A percentile compares a stretch with the other conserved stretches of the same genome.
Evolutionary conservation across 495 filamentous ascomycete species (phyloP).

Genomic region (Hyaloscypha bicolor): DNA sequence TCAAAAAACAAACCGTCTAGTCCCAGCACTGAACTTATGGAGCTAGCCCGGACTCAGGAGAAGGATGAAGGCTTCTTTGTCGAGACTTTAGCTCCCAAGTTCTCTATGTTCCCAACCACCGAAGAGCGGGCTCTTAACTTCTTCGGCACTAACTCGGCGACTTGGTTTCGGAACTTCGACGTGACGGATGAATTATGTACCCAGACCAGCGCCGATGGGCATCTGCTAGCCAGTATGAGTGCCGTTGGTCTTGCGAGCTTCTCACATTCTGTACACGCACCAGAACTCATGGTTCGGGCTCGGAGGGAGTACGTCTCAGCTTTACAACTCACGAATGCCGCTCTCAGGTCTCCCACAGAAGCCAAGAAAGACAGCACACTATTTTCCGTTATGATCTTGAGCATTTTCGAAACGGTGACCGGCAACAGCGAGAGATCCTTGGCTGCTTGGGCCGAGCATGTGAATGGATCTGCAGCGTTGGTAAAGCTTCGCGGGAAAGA

Average conservation of each 20-base stretch:
- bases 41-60: background rate
- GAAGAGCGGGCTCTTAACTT: slow-evolving; percentile 47
- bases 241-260: slow-evolving; percentile 56
- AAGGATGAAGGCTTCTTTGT: background rate
- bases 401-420: slow-evolving; percentile 57
- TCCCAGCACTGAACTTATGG: background rate
- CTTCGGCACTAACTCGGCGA: slow-evolving; percentile 43
- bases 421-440: slow-evolving; percentile 48
- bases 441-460: slow-evolving; percentile 59
- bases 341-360: slow-evolving; percentile 53
- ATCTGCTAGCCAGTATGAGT: slow-evolving; percentile 47
- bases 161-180: slow-evolving; percentile 40
- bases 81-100: background rate
- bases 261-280: slow-evolving; percentile 42
- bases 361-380: slow-evolving; percentile 64
- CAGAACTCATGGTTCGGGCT: slow-evolving; percentile 41
- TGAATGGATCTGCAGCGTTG: slow-evolving; percentile 59
- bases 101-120: slow-evolving; percentile 25
- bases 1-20: background rate
- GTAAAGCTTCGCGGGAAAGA: slow-evolving; percentile 56
- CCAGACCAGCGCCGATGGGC: slow-evolving; percentile 34
- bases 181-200: slow-evolving; percentile 32
- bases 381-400: slow-evolving; percentile 61
- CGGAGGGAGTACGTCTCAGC: slow-evolving; percentile 51
- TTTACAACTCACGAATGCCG: slow-evolving; percentile 51